Conservation (phyloP, 1,139 yeast genomes). For the Lipomyces yarrowii region DNA sequence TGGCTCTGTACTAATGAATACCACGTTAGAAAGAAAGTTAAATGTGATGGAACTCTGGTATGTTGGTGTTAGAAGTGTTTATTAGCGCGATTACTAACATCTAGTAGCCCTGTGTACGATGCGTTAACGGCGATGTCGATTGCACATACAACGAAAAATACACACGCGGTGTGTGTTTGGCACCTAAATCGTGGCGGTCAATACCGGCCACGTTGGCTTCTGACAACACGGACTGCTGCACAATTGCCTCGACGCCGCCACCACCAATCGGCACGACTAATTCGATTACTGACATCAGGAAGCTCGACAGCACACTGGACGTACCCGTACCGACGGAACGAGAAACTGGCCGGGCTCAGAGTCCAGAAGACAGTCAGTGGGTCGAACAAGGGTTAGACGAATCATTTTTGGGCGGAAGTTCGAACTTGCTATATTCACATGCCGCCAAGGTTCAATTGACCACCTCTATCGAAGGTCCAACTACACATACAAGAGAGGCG, state of each 20-base stretch:
- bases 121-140: constrained; percentile 4
- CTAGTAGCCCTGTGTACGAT: constrained; percentile 12
- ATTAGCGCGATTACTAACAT: no score
- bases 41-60: constrained; percentile 23
- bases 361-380: background rate
- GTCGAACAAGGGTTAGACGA: background rate
- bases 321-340: background rate
- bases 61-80: no score
- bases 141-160: constrained; percentile 20
- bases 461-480: background rate
- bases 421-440: constrained; percentile 7
- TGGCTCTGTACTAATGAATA: no score
- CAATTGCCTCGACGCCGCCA: background rate
- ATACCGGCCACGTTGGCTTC: background rate
- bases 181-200: constrained; percentile 3
- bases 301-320: background rate
- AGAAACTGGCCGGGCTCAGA: background rate
- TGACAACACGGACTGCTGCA: background rate
- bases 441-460: constrained; percentile 1
- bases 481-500: no score
- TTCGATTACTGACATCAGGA: background rate
- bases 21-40: constrained; percentile 10
- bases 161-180: constrained; percentile 21
- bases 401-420: constrained; percentile 14
- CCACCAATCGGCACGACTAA: background rate